Percentiles rank a stretch among this genome's conserved stretches.
These are phyloP conservation scores for Beta macrorhiza DNA, from an alignment of 179 eudicot species.

Conservation along the genomic window DNA sequence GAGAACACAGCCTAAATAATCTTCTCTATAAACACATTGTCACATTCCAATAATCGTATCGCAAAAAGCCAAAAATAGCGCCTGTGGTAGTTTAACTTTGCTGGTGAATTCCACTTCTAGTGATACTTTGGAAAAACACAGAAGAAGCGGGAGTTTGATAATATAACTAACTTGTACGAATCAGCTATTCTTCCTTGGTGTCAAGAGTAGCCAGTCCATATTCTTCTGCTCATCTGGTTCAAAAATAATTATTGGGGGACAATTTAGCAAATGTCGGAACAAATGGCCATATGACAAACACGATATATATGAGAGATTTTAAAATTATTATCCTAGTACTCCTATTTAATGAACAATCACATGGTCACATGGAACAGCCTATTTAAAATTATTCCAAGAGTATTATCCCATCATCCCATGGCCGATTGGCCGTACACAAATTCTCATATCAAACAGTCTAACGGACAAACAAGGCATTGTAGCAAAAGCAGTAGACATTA, in stretches of 20 bases:
- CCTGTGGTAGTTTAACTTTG: constrained; percentile 6
- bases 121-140: constrained; percentile 1
- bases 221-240: constrained; percentile 22
- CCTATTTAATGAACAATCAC: constrained; percentile 1
- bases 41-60: not conserved
- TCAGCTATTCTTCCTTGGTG: constrained; percentile 15
- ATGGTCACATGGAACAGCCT: constrained; percentile 23
- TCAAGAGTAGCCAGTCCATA: constrained; percentile 11
- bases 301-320: not conserved
- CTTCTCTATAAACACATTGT: constrained; percentile 25
- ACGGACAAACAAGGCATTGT: no score
- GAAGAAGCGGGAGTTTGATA: not conserved
- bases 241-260: not conserved
- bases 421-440: no score
- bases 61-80: not conserved
- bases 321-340: not conserved
- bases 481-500: no score
- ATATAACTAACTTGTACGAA: not conserved
- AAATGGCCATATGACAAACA: not conserved
- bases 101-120: constrained; percentile 6
- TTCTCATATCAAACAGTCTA: no score
- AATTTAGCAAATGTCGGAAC: constrained; percentile 4
- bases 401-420: not conserved
- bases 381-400: not conserved
- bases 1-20: constrained; percentile 9